Conservation (phyloP, 2,329 filamentous ascomycete genomes). For the Penicillium sp. region DNA sequence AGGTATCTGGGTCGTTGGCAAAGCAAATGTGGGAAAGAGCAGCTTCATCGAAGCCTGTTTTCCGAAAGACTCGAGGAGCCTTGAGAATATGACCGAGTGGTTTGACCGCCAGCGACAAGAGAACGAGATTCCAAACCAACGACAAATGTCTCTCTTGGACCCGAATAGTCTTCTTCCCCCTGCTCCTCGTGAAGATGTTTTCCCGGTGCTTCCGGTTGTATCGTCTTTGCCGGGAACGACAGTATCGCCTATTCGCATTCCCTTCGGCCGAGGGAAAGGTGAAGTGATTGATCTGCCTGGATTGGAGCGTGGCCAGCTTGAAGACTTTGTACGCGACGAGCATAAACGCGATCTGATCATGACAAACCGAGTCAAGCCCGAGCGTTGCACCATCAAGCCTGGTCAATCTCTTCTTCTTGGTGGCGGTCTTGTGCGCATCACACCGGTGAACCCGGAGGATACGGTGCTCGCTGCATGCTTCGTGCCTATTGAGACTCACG, state of each 20-base stretch:
- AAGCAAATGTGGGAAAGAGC: constrained; percentile 96
- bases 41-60: constrained; percentile 82
- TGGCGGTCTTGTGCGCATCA: constrained; percentile 82
- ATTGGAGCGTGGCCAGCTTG: constrained; percentile 66
- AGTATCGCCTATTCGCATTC: constrained; percentile 86
- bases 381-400: constrained; percentile 66
- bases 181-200: constrained; percentile 63
- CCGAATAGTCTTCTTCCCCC: constrained; percentile 64
- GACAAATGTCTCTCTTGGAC: constrained; percentile 20
- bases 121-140: constrained; percentile 9
- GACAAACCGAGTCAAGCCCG: constrained; percentile 66
- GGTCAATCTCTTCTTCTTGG: constrained; percentile 77
- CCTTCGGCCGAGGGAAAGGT: constrained; percentile 77
- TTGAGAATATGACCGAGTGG: constrained; percentile 34
- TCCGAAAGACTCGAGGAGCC: constrained; percentile 60
- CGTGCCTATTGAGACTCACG: constrained; percentile 67
- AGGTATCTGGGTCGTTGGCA: constrained; percentile 94
- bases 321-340: constrained; percentile 62
- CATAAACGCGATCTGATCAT: constrained; percentile 67
- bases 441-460: constrained; percentile 59
- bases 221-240: constrained; percentile 88
- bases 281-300: constrained; percentile 93
- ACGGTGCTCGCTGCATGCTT: constrained; percentile 81
- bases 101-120: constrained; percentile 27
- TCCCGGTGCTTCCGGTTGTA: constrained; percentile 77